A percentile compares a stretch with the other conserved stretches of the same genome.
Evolutionary conservation across 1,284 basidiomycete species (phyloP).

Genomic region (Takashimella tepidaria): DNA sequence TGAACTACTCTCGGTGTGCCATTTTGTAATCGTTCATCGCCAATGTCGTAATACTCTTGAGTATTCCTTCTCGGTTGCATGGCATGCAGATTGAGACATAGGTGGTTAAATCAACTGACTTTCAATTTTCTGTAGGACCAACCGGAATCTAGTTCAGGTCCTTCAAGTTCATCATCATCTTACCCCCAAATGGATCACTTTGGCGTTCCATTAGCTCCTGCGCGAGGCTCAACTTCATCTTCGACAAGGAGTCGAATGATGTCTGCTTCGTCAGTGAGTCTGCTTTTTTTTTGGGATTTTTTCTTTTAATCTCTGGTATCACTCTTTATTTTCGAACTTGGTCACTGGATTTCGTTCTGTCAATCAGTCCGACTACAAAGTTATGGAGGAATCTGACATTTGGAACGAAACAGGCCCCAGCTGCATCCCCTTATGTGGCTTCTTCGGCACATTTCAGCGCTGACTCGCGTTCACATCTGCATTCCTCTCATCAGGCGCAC

Average conservation of each 20-base stretch:
- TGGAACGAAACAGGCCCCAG: constrained; percentile 24
- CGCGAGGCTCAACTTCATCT: constrained; percentile 6
- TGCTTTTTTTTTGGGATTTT: background rate
- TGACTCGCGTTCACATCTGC: constrained; percentile 29
- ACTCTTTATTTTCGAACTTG: background rate
- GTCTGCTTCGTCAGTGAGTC: constrained; percentile 32
- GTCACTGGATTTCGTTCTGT: background rate
- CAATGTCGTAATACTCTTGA: background rate
- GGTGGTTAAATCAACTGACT: no score
- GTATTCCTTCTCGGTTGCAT: background rate
- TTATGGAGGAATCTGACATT: constrained; percentile 1
- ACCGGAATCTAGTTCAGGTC: constrained; percentile 8
- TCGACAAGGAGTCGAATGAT: constrained; percentile 26
- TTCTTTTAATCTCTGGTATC: no score
- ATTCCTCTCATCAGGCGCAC: constrained; percentile 13
- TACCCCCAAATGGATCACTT: constrained; percentile 25
- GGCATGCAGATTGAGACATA: constrained; percentile 2
- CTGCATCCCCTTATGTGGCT: constrained; percentile 34
- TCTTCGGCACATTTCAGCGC: constrained; percentile 30
- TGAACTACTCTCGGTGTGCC: background rate
- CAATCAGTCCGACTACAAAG: background rate
- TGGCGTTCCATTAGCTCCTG: constrained; percentile 5
- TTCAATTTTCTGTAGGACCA: constrained; percentile 12
- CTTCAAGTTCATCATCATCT: constrained; percentile 10
- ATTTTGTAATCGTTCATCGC: background rate